Conservation (phyloP, 2,329 filamentous ascomycete species). For the Daldinia sp. region DNA sequence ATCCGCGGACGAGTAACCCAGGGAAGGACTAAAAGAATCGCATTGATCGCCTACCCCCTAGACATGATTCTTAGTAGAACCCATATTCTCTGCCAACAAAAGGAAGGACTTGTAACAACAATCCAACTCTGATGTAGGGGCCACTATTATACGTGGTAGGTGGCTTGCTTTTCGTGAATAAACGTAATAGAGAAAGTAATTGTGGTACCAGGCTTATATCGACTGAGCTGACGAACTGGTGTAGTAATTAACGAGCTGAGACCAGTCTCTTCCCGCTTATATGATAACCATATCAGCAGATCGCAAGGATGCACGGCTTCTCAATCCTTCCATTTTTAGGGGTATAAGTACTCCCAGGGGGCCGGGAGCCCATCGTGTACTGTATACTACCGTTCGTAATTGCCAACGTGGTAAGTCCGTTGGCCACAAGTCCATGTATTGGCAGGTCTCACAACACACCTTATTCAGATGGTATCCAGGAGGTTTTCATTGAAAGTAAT, state of each 20-base stretch:
- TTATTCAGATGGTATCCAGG: constrained; percentile 30
- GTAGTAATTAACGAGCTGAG: not conserved
- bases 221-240: not conserved
- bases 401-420: constrained; percentile 22
- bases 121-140: not conserved
- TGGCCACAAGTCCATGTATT: constrained; percentile 16
- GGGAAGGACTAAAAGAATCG: constrained; percentile 25
- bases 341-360: not conserved
- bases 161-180: not conserved
- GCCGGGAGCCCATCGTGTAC: constrained; percentile 1
- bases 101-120: constrained; percentile 2
- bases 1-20: constrained; percentile 27
- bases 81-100: not conserved
- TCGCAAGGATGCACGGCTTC: not conserved
- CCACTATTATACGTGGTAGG: constrained; percentile 6
- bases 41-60: constrained; percentile 11
- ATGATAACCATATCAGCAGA: not conserved
- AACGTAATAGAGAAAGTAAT: constrained; percentile 9
- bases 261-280: not conserved
- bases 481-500: constrained; percentile 14
- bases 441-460: constrained; percentile 17
- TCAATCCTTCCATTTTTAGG: not conserved
- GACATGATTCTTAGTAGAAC: constrained; percentile 3
- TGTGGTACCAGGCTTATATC: not conserved
- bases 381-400: constrained; percentile 15